A percentile compares a stretch with the other conserved stretches of the same genome.
phyloP scores from a whole-genome alignment of 148 eudicot genomes.

The Cornus suecica region DNA sequence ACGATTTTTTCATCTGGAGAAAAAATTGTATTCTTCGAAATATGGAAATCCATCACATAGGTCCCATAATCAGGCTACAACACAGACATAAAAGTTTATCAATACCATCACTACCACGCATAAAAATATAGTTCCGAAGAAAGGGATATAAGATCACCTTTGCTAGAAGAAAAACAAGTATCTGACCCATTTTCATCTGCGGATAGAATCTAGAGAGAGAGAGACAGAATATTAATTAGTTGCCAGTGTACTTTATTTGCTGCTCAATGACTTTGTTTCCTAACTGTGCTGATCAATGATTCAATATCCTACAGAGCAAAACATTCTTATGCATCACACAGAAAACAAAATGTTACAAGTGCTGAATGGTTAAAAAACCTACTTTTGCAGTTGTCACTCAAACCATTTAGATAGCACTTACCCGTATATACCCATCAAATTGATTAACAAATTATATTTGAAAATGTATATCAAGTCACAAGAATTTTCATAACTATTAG shows the following conservation, averaged over 20 bases:
- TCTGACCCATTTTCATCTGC: conserved; percentile 60
- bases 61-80: conserved; percentile 87
- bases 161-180: conserved; percentile 55
- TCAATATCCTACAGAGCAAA: neutral
- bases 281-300: neutral
- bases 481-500: neutral
- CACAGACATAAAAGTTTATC: conserved; percentile 8
- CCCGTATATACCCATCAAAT: neutral
- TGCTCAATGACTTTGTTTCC: neutral
- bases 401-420: neutral
- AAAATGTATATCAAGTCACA: neutral
- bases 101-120: neutral
- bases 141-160: conserved; percentile 48
- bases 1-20: conserved; percentile 63
- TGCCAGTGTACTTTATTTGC: neutral
- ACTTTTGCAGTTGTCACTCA: neutral
- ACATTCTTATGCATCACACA: neutral
- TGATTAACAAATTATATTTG: neutral
- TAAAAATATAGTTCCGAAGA: conserved; percentile 5
- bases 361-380: neutral
- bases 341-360: neutral
- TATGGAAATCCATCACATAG: conserved; percentile 66
- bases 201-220: conserved; percentile 74
- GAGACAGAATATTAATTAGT: neutral
- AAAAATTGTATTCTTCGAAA: conserved; percentile 38